Evolutionary conservation across 495 filamentous ascomycete genomes (phyloP).

Genomic region (Rhizodiscina lignyota): DNA sequence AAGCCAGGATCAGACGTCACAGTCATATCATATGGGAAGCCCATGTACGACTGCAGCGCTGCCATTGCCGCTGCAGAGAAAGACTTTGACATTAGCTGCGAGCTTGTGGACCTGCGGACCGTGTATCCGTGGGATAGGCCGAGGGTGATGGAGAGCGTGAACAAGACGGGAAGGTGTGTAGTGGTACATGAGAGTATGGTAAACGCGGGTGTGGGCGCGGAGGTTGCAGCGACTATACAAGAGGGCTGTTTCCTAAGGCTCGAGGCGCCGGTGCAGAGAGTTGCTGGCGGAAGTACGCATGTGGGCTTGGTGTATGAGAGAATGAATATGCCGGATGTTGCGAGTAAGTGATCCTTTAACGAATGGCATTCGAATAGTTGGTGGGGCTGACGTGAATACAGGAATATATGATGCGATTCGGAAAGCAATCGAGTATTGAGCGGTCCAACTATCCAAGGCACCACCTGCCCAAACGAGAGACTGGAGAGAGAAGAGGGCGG

Average conservation of each 20-base stretch:
- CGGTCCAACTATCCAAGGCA: no score
- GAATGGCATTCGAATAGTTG: neutral
- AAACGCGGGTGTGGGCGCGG: slow-evolving; percentile 85
- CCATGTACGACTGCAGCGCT: slow-evolving; percentile 69
- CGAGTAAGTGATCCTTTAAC: slow-evolving; percentile 45
- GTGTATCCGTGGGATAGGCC: slow-evolving; percentile 92
- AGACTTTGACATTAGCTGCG: slow-evolving; percentile 60
- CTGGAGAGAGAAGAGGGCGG: no score
- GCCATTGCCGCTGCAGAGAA: slow-evolving; percentile 72
- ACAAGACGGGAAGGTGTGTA: slow-evolving; percentile 77
- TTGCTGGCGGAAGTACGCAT: slow-evolving; percentile 86
- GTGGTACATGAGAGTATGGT: slow-evolving; percentile 95
- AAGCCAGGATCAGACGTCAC: slow-evolving; percentile 76
- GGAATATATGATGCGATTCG: slow-evolving; percentile 53
- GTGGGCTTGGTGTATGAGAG: slow-evolving; percentile 68
- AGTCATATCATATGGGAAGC: slow-evolving; percentile 80
- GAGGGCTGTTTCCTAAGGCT: slow-evolving; percentile 73
- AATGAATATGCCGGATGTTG: slow-evolving; percentile 81
- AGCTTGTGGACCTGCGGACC: slow-evolving; percentile 83
- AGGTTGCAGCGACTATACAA: slow-evolving; percentile 85
- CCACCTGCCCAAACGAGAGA: no score
- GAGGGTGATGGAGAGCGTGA: slow-evolving; percentile 66
- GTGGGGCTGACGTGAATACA: slow-evolving; percentile 12
- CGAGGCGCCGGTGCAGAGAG: slow-evolving; percentile 81
- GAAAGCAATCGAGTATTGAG: slow-evolving; percentile 38